Evolutionary conservation across 148 eudicot species (phyloP).

Genomic region (Nyssa sinensis): DNA sequence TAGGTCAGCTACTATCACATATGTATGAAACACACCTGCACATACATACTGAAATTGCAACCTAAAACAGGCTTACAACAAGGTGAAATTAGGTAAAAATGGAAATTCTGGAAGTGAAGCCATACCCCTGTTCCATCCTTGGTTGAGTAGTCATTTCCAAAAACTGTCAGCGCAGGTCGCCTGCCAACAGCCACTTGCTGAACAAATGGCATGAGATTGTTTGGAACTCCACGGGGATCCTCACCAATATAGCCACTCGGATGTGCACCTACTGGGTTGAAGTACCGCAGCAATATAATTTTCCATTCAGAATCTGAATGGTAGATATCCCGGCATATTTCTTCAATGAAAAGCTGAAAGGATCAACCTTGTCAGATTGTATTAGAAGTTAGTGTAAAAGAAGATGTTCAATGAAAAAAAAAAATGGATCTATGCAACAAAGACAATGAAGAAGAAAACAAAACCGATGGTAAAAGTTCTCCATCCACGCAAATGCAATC

Average conservation of each 20-base stretch:
- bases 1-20: too few relatives aligned
- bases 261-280: constrained; percentile 98
- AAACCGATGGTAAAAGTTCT: neutral
- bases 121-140: constrained; percentile 97
- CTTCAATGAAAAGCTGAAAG: constrained; percentile 91
- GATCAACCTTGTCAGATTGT: constrained; percentile 9
- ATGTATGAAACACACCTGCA: neutral
- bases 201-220: constrained; percentile 96
- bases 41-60: constrained; percentile 1
- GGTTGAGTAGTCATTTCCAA: constrained; percentile 79
- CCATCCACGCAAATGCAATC: neutral
- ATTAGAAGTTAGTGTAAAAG: neutral
- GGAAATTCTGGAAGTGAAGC: neutral
- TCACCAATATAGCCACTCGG: constrained; percentile 93
- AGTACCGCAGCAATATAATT: constrained; percentile 86
- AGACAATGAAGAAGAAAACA: neutral
- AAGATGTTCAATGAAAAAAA: neutral
- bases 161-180: constrained; percentile 73
- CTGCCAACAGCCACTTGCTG: constrained; percentile 99
- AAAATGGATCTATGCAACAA: too few relatives aligned
- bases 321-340: constrained; percentile 79
- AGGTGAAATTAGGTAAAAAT: neutral
- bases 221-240: constrained; percentile 89
- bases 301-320: constrained; percentile 76
- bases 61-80: neutral